Base-by-base conservation (phyloP, 352 stramenopile species). In the Phytophthora lateralis region DNA sequence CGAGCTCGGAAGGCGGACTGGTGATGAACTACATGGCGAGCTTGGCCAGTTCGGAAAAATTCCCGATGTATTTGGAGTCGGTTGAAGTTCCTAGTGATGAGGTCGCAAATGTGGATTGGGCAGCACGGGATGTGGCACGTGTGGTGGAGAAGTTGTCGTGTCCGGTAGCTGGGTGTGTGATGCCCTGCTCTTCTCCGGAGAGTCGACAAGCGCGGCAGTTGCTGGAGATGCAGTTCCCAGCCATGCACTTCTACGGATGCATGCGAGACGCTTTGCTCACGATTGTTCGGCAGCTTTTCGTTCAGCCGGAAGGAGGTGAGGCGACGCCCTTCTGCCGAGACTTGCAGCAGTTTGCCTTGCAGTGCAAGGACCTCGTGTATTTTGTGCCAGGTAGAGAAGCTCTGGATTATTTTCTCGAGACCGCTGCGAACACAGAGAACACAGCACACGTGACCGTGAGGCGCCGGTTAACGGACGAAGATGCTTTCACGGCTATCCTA, bases 181-280 rank as follows among this genome's bases (percentile, higher is more conserved):
- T 70, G 24, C 50, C 71, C 1, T 77, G 47, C 26, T 62, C 55
- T 10, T 57, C 58, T 11, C 6, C 44, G 10, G 52, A 76, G 14
- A 65, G 18, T 38, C 45, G 41, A 34, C 59, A 65, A 18, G 55
- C 34, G 24, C 68, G 64, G 10, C 41, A 73, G 24, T 20, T 64
- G 14, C 38, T 80, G 5, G 64, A 78, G 51, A 50, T 55, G 11
- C 44, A 66, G 30, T 76, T 73, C 21, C 72, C 72, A 11, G 42
- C 44, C 26, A 76, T 78, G 65, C 73, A 73, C 37, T 78, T 80
- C 35, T 55, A 80, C 21, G 72, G 72, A 26, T 80, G 72, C 26
- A 48, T 78, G 50, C 57, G 60, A 39, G 50, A 68, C n/a, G 65
- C 65, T 1, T 57, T 80, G 20, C 38, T 63, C 7, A 20, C 55